These are phyloP conservation scores for Globisporangium mamillatum DNA, from an alignment of 352 stramenopile species.

Conservation along the genomic window DNA sequence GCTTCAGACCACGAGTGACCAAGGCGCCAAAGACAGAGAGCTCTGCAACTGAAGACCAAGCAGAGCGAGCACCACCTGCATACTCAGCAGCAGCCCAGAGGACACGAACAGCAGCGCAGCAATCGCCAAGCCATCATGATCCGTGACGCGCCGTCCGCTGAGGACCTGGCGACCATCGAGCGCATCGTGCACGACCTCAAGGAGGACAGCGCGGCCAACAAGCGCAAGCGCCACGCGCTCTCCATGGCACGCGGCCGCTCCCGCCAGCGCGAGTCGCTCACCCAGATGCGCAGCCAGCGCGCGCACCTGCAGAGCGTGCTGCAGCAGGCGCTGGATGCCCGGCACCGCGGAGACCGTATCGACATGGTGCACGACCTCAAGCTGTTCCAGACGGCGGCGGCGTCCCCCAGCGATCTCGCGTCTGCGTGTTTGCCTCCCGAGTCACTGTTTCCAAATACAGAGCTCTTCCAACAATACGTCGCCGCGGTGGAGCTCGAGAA, in stretches of 20 bases:
- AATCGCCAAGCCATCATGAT: not conserved
- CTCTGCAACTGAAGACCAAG: too few species aligned
- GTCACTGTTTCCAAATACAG: too few species aligned
- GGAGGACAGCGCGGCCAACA: constrained; percentile 4
- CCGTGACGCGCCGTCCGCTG: not conserved
- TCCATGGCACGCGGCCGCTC: constrained; percentile 28
- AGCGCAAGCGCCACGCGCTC: constrained; percentile 13
- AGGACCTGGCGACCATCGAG: constrained; percentile 4
- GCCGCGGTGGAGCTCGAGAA: constrained; percentile 28
- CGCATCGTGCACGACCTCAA: constrained; percentile 8
- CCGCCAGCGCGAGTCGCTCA: constrained; percentile 26
- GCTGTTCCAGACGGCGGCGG: too few species aligned
- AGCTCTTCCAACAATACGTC: constrained; percentile 22
- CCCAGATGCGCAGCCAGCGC: constrained; percentile 27
- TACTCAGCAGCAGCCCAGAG: too few species aligned
- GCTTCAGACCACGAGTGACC: too few species aligned
- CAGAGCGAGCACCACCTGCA: too few species aligned
- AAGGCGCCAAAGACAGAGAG: too few species aligned
- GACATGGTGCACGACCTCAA: not conserved
- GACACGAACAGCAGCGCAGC: too few species aligned
- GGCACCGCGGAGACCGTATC: constrained; percentile 7
- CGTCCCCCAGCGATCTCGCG: too few species aligned
- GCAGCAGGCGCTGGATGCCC: constrained; percentile 19
- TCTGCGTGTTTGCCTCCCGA: too few species aligned
- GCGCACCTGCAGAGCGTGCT: constrained; percentile 21